phyloP scores from a whole-genome alignment of 2,329 filamentous ascomycete species.

The Byssoonygena ceratinophila region DNA sequence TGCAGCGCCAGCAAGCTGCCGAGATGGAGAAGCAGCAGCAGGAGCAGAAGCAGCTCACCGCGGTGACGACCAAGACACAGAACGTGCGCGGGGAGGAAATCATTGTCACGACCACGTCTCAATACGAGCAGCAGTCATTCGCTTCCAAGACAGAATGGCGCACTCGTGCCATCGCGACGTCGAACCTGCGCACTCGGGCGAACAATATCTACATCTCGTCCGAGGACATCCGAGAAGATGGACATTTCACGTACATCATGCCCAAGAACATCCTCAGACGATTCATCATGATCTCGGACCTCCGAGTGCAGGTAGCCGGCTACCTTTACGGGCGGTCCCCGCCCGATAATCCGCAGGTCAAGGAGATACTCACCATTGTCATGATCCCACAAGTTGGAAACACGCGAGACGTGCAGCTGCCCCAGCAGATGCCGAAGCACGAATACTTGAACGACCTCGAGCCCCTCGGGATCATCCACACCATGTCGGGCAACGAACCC shows the following conservation, averaged over 20 bases:
- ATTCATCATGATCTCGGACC: constrained; percentile 94
- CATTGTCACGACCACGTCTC: constrained; percentile 93
- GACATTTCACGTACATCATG: constrained; percentile 90
- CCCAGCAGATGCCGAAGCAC: constrained; percentile 81
- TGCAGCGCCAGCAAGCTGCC: constrained; percentile 95
- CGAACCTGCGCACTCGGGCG: constrained; percentile 80
- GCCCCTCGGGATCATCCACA: constrained; percentile 90
- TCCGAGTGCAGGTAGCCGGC: constrained; percentile 90
- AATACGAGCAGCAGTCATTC: constrained; percentile 96
- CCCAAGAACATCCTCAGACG: constrained; percentile 97
- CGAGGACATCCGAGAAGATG: constrained; percentile 81
- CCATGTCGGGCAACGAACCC: constrained; percentile 84
- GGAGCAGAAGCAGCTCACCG: constrained; percentile 90
- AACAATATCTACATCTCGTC: constrained; percentile 99
- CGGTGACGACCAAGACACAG: constrained; percentile 95
- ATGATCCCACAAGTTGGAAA: constrained; percentile 96
- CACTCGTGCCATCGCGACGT: constrained; percentile 89
- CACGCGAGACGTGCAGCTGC: constrained; percentile 80
- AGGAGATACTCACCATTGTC: constrained; percentile 92
- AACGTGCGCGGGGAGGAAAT: constrained; percentile 96
- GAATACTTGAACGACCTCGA: constrained; percentile 80
- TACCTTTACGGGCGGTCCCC: constrained; percentile 91
- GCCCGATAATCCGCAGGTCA: constrained; percentile 89
- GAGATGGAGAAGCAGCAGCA: constrained; percentile 99
- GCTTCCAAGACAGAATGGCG: constrained; percentile 99